phyloP scores from a whole-genome alignment of 257 asterid species.

The Solanum pennellii region DNA sequence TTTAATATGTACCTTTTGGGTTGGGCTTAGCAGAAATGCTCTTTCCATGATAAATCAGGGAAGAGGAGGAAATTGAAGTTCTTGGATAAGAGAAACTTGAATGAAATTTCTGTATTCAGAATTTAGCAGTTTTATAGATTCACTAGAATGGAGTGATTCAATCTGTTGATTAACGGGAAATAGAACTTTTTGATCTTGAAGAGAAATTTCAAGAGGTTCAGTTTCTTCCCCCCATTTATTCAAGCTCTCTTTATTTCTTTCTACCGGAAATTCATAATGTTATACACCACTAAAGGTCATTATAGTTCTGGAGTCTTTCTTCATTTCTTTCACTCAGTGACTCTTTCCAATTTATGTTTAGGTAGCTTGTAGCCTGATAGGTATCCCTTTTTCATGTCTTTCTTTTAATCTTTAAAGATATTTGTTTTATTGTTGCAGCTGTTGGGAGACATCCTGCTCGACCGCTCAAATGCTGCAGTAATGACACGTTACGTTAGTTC shows the following conservation, averaged over 20 bases:
- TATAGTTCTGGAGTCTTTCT: background rate
- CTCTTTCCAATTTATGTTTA: background rate
- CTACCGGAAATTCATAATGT: background rate
- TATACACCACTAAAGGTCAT: background rate
- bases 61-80: background rate
- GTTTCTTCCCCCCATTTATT: background rate
- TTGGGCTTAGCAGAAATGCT: background rate
- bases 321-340: background rate
- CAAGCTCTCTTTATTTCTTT: background rate
- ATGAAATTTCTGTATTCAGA: background rate
- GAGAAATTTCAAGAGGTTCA: background rate
- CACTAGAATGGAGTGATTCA: background rate
- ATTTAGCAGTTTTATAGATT: background rate
- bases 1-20: background rate
- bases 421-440: slow-evolving; percentile 31
- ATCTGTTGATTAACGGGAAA: background rate
- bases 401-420: background rate
- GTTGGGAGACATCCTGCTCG: slow-evolving; percentile 78
- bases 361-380: background rate
- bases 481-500: slow-evolving; percentile 82
- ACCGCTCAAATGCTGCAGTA: slow-evolving; percentile 81
- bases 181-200: background rate
- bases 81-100: background rate
- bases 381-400: background rate
- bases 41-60: background rate